Evolutionary conservation across 495 filamentous ascomycete species (phyloP).

Genomic region (Tetracladium setigerum): DNA sequence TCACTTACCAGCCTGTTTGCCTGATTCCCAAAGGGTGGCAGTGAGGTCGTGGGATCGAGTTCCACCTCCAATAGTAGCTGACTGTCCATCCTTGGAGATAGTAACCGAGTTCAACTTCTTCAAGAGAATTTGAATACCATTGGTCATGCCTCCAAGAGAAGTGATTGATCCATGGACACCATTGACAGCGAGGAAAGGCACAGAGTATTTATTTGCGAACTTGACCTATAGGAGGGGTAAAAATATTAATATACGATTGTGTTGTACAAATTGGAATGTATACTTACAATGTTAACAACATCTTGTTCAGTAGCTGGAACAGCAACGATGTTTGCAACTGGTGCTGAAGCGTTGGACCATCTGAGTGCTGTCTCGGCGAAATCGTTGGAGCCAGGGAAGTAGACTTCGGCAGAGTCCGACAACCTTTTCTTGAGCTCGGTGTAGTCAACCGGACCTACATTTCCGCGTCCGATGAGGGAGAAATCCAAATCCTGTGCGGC

Average conservation of each 20-base stretch:
- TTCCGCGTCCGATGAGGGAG: too few species aligned
- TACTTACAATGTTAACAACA: conserved; percentile 38
- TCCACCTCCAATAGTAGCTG: conserved; percentile 45
- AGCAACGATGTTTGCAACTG: conserved; percentile 38
- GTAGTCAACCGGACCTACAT: conserved; percentile 1
- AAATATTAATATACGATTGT: background rate
- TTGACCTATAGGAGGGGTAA: conserved; percentile 27
- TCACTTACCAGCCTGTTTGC: conserved; percentile 30
- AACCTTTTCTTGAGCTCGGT: conserved; percentile 20
- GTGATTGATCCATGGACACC: conserved; percentile 37
- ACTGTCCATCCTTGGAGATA: conserved; percentile 35
- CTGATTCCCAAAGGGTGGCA: conserved; percentile 26
- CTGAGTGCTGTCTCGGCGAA: conserved; percentile 35
- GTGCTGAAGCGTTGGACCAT: conserved; percentile 33
- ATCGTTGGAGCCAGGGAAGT: conserved; percentile 31
- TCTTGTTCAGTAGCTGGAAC: conserved; percentile 43
- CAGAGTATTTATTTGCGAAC: conserved; percentile 32
- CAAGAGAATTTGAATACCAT: conserved; percentile 43
- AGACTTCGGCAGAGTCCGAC: conserved; percentile 36
- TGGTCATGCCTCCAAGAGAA: conserved; percentile 33
- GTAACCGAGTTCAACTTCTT: conserved; percentile 31
- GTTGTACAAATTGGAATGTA: background rate
- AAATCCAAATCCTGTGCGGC: background rate
- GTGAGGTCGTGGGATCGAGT: conserved; percentile 28
- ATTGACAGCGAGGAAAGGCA: conserved; percentile 45